These are phyloP conservation scores for Chlorella sp. DNA, from an alignment of 139 green algal genomes.

Conservation along the genomic window DNA sequence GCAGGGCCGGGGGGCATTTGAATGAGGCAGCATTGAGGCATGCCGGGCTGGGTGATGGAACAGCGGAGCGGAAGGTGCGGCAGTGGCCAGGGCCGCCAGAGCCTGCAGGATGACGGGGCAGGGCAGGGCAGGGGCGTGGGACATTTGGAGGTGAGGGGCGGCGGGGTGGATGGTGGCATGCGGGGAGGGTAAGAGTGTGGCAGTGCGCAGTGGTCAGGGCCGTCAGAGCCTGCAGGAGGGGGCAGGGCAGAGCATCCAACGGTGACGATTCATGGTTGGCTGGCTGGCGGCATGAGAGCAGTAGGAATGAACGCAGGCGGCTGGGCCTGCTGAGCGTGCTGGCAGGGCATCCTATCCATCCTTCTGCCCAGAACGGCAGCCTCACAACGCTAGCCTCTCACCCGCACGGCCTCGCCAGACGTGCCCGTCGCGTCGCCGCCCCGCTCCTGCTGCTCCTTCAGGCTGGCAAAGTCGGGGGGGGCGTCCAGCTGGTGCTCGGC, in stretches of 20 bases:
- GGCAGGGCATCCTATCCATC: neutral
- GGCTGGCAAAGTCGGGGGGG: neutral
- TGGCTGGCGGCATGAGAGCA: neutral
- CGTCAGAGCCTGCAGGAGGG: neutral
- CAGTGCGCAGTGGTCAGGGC: no score
- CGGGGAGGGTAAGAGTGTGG: no score
- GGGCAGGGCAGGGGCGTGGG: neutral
- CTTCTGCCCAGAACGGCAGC: neutral
- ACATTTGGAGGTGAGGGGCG: no score
- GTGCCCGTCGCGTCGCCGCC: no score
- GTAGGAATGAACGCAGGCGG: no score
- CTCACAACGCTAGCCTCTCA: neutral
- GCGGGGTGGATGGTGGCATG: no score
- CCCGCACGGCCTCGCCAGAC: neutral
- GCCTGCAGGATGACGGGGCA: neutral
- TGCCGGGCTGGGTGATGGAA: no score
- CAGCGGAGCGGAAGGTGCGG: no score
- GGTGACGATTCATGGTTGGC: no score
- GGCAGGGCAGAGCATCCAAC: neutral
- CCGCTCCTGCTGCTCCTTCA: conserved; percentile 2
- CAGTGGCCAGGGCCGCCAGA: conserved; percentile 9
- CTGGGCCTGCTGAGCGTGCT: no score
- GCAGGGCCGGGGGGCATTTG: neutral
- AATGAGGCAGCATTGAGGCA: neutral
- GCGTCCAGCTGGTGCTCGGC: conserved; percentile 14